Conservation (phyloP, 2,329 filamentous ascomycete species). For the Colletotrichum salicis region DNA sequence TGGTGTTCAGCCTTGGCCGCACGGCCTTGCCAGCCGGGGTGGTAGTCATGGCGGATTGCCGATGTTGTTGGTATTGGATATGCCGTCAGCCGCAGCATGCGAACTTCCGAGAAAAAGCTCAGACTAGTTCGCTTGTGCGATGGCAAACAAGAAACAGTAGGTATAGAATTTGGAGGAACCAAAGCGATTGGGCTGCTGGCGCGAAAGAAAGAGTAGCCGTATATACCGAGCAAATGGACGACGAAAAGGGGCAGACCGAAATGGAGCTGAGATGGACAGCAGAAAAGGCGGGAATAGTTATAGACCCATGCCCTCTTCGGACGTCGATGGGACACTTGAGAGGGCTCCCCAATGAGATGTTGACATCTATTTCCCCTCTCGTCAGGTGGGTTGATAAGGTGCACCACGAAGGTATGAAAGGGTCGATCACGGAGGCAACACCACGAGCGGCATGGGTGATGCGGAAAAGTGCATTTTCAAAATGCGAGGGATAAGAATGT, state of each 20-base stretch:
- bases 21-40: conserved; percentile 5
- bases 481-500: background rate
- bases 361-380: conserved; percentile 15
- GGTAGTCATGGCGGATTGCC: conserved; percentile 1
- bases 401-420: conserved; percentile 1
- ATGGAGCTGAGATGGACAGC: background rate
- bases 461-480: conserved; percentile 27
- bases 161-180: background rate
- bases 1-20: conserved; percentile 18
- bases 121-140: conserved; percentile 10
- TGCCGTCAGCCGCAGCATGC: conserved; percentile 20
- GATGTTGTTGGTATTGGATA: background rate
- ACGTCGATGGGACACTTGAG: background rate
- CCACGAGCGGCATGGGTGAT: conserved; percentile 6
- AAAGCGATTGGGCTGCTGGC: conserved; percentile 5
- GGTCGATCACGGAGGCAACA: conserved; percentile 1
- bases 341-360: conserved; percentile 18
- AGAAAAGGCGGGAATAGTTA: conserved; percentile 1
- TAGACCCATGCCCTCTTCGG: background rate
- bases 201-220: background rate
- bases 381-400: conserved; percentile 24
- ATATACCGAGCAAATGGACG: background rate
- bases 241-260: background rate
- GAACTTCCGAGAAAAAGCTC: background rate
- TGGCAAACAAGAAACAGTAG: conserved; percentile 3